phyloP scores from a whole-genome alignment of 2,329 filamentous ascomycete genomes.

The Fusarium dimerum region DNA sequence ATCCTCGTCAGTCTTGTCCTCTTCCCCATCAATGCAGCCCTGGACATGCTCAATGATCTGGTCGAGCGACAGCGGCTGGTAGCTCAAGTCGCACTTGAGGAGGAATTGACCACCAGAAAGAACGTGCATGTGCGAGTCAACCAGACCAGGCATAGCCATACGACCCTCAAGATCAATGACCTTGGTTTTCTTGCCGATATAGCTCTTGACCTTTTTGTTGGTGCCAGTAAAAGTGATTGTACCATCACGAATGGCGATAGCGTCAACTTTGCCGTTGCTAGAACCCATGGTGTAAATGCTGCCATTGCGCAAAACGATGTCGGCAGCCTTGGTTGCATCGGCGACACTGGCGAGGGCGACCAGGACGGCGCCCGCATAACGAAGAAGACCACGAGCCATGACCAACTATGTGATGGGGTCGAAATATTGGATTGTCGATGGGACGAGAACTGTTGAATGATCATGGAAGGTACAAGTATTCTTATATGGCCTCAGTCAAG shows the following conservation, averaged over 20 bases:
- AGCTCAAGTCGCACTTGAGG: slow-evolving; percentile 30
- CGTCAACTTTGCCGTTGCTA: slow-evolving; percentile 11
- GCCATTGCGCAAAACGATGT: slow-evolving; percentile 30
- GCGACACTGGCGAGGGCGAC: slow-evolving; percentile 6
- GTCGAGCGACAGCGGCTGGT: slow-evolving; percentile 23
- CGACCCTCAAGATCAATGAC: slow-evolving; percentile 29
- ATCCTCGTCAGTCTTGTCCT: slow-evolving; percentile 19
- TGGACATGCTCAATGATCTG: slow-evolving; percentile 23
- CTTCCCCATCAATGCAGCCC: slow-evolving; percentile 24
- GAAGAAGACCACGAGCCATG: slow-evolving; percentile 20
- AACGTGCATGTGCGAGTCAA: slow-evolving; percentile 32
- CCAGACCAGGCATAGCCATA: slow-evolving; percentile 33
- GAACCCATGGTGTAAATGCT: slow-evolving; percentile 27
- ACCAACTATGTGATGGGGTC: not conserved
- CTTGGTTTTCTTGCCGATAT: slow-evolving; percentile 26
- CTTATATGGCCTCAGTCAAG: no score
- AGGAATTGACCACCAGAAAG: slow-evolving; percentile 24
- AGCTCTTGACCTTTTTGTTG: slow-evolving; percentile 15
- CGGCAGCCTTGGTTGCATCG: slow-evolving; percentile 11
- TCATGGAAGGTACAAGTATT: no score
- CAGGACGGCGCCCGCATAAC: slow-evolving; percentile 15
- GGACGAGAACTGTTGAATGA: no score
- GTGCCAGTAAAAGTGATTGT: slow-evolving; percentile 23
- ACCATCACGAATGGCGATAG: slow-evolving; percentile 23
- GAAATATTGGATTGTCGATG: not conserved